Base-by-base conservation (phyloP, 768 basidiomycete genomes). In the Rhodotorula paludigena region DNA sequence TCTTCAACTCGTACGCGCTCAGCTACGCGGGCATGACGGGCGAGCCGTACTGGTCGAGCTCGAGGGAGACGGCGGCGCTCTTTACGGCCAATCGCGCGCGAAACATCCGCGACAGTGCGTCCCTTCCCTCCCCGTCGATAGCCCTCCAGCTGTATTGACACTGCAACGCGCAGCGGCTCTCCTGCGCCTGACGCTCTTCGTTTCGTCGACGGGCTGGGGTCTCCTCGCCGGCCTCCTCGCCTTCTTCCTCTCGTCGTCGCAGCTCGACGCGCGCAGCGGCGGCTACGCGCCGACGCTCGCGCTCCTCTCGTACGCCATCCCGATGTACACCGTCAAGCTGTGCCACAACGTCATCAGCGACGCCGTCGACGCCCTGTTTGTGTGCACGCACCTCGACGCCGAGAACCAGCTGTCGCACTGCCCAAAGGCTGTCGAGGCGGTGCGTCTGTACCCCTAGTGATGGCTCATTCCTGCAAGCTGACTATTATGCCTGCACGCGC, bases 151-250 rank as follows among this genome's bases (percentile, higher is more conserved):
- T 52, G 15, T 3, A 9, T 49, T 36, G 25, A 45, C 39, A 5
- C 20, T 25, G n/a, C 16, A 49, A 52, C 25, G 84, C 33, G 83
- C 85, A 76, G 82, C 91, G 72, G 84, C 87, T 0, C 79, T 92
- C 70, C 82, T 93, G 70, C 88, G 86, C 23, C 83, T 88, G n/a
- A 78, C 83, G 5, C 74, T 82, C 23, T 78, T 81, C 21, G 78
- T 84, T 36, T 84, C 89, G 20, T 88, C 91, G 25, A 80, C 90
- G 57, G 88, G 87, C 1, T 80, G 92, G 66, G 89, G 89, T 1
- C 83, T 92, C 69, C 88, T 90, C 10, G 89, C 90, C 69, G 86
- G 90, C 21, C 80, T 93, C 36, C 79, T 84, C 44, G 89, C 90
- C 9, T 96, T 94, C 77, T 78, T 97, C 28, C 89, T 93, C 72